phyloP scores from a whole-genome alignment of 768 basidiomycete genomes.

The Astraeus odoratus region DNA sequence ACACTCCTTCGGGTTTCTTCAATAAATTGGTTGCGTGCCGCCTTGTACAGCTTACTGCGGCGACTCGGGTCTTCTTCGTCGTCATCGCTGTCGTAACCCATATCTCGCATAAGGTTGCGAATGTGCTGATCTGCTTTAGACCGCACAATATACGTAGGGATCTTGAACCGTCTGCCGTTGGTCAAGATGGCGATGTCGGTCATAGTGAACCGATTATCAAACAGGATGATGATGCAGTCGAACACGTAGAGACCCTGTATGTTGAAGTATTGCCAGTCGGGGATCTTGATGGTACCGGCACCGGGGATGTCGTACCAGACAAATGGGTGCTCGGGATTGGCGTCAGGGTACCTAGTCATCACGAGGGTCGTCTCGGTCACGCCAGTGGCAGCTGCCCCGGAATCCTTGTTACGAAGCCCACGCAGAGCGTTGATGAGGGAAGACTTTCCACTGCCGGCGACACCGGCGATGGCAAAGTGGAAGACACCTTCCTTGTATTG shows the following conservation, averaged over 20 bases:
- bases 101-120: slow-evolving; percentile 18
- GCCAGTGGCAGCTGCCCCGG: slow-evolving; percentile 24
- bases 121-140: slow-evolving; percentile 13
- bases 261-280: slow-evolving; percentile 34
- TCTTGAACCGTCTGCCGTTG: slow-evolving; percentile 26
- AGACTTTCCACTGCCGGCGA: slow-evolving; percentile 19
- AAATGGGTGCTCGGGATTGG: slow-evolving; percentile 20
- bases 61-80: slow-evolving; percentile 2
- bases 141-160: slow-evolving; percentile 30
- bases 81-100: slow-evolving; percentile 20
- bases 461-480: slow-evolving; percentile 18
- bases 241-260: slow-evolving; percentile 32
- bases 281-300: slow-evolving; percentile 28
- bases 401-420: slow-evolving; percentile 20
- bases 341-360: slow-evolving; percentile 24
- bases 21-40: slow-evolving; percentile 23
- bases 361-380: slow-evolving; percentile 28
- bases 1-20: slow-evolving; percentile 19
- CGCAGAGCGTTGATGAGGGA: slow-evolving; percentile 28
- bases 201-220: slow-evolving; percentile 29
- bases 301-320: too few relatives aligned
- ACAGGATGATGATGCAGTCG: slow-evolving; percentile 28
- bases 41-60: slow-evolving; percentile 13
- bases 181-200: slow-evolving; percentile 31
- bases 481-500: slow-evolving; percentile 24